Base-by-base conservation (phyloP, 768 basidiomycete species). In the Lactarius indigo region DNA sequence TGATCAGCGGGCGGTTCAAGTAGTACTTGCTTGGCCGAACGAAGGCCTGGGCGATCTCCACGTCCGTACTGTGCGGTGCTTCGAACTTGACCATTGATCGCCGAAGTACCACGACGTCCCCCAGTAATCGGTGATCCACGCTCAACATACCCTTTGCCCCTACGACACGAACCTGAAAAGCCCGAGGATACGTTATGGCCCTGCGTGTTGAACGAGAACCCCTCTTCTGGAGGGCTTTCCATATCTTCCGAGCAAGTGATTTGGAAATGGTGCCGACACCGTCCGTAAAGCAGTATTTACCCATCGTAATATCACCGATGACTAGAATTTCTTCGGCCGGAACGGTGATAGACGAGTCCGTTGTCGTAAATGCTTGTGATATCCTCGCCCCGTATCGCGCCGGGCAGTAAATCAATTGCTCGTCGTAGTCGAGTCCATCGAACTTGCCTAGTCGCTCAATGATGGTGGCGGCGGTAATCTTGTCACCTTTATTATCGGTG, bases 341-440 rank as follows among this genome's bases (percentile, higher is more conserved):
- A 44, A 79, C 74, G 17, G 84, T 74, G 37, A 84, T 72, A 3
- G 85, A 84, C 0, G 84, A 79, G 68, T 91, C 88, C 0, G 90
- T 92, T 1, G 89, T 83, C 1, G 89, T 90, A 74, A 91, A 92
- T 0, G 87, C 88, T 72, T 87, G 88, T 6, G 88, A 87, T 37
- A 91, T 80, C 20, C 90, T 79, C 4, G 90, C 90, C 0, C 83
- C 90, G 74, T 87, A 89, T 61, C 89, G 81, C 26, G 88, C 87
- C 4, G 88, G 88, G 66, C 87, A 88, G 59, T 75, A 77, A n/a
- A 81, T 83, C 10, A 90, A 77, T 0, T 71, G 70, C 15, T 66
- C 71, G 70, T 87, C 86, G 37, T 80, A 82, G 12, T 69, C 42
- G 2, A 84, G 76, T 52, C 79, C 75, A 12, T 80, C 73, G 68